These are phyloP conservation scores for Sphaerobolus stellatus DNA, from an alignment of 1,284 basidiomycete species.

Conservation along the genomic window DNA sequence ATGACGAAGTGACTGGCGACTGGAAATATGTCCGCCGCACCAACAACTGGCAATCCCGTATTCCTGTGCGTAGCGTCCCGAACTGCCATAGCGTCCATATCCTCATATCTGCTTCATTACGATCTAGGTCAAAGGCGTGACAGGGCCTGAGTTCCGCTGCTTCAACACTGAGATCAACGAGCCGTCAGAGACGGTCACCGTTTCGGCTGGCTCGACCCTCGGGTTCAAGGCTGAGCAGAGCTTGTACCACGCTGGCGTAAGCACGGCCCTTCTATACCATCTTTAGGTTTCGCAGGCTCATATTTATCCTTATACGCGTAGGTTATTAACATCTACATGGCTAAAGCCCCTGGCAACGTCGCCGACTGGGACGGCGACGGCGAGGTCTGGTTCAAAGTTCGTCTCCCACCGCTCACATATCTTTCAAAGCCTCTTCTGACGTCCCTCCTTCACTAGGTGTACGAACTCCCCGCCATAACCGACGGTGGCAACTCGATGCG, in stretches of 20 bases:
- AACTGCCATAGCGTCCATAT: not conserved
- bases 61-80: not conserved
- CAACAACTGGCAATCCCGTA: constrained; percentile 13
- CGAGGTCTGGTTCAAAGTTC: constrained; percentile 39
- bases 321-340: constrained; percentile 42
- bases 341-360: constrained; percentile 35
- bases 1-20: not conserved
- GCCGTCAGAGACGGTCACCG: constrained; percentile 28
- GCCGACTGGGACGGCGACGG: constrained; percentile 39
- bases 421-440: not conserved
- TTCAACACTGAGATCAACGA: constrained; percentile 6
- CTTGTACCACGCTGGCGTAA: constrained; percentile 43
- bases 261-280: constrained; percentile 16
- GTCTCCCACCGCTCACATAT: not conserved
- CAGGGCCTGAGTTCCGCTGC: constrained; percentile 9
- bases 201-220: constrained; percentile 33
- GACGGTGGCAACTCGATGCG: constrained; percentile 40
- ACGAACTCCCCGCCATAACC: constrained; percentile 40
- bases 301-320: constrained; percentile 12
- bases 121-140: constrained; percentile 5
- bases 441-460: too few relatives aligned
- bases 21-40: constrained; percentile 14
- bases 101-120: not conserved
- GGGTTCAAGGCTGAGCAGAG: constrained; percentile 25
- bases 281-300: not conserved